Evolutionary conservation across 768 basidiomycete species (phyloP), one percentile per base, ranked within the genome.

Genomic region (Amanita inopinata): DNA sequence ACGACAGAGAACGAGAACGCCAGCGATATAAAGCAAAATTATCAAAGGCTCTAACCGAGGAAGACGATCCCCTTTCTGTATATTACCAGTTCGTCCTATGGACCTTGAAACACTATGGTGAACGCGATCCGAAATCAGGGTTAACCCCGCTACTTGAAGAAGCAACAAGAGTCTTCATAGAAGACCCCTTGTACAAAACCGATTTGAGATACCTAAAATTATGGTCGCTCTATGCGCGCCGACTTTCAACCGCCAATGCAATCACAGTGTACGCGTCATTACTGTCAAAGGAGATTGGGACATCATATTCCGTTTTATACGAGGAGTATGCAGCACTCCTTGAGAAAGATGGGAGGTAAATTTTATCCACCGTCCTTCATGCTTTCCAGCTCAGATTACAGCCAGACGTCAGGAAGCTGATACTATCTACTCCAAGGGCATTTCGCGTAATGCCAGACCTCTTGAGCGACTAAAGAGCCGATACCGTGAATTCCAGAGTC

Each of bases 141-240:
- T 72, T 96, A 24, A 56, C 83, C 2, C 83, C 88, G 33, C 62
- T 97, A 4, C 69, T 99, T 12, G 87, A 93, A 52, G 80, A 89
- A 53, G 80, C 84, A 1, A 91, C 91, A 2, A 63, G 76, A 22
- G 75, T 76, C 43, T 96, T 97, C 61, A 77, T 82, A 49, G 71
- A 76, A 19, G 94, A 98, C 57, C 66, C 73, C n/a, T 62, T 78
- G 10, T 98, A 96, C 61, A 83, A 78, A 58, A 79, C 78, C 39
- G 93, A 98, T 66, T 63, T 90, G 38, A 75, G 94, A 31, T 96
- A 97, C 62, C 70, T 97, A 37, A 88, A 90, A 57, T 60, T 97
- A 14, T 99, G 96, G 96, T 74, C 81, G 15, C 69, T 84, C 37
- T 92, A 94, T 58, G 83, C 92, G 7, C 76, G 76, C 41, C 74